These are phyloP conservation scores for Geranium incanum DNA, from an alignment of 441 rosid genomes.

Conservation along the genomic window DNA sequence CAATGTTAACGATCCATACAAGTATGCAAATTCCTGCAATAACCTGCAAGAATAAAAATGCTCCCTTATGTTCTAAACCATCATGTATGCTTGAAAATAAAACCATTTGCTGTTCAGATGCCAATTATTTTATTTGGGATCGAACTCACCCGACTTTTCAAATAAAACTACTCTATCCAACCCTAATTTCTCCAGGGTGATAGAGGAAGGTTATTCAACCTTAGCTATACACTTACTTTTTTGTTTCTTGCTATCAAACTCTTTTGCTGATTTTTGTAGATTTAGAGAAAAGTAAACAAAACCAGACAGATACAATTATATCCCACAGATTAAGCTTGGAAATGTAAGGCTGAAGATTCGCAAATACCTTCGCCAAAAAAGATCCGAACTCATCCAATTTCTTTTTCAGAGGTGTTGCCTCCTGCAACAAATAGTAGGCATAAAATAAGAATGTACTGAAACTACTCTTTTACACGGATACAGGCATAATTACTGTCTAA, in stretches of 20 bases:
- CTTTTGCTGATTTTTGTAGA: background rate
- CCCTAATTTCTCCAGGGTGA: constrained; percentile 2
- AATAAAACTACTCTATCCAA: constrained; percentile 3
- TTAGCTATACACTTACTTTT: background rate
- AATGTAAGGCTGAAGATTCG: constrained; percentile 7
- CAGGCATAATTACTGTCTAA: constrained; percentile 8
- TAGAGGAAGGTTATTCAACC: constrained; percentile 1
- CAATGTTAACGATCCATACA: constrained; percentile 97
- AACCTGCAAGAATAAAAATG: constrained; percentile 45
- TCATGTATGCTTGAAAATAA: background rate
- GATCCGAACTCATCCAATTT: constrained; percentile 97
- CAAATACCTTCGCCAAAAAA: constrained; percentile 88
- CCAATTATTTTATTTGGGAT: background rate
- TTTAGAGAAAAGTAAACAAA: background rate
- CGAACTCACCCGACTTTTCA: background rate
- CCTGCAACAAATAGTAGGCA: constrained; percentile 45
- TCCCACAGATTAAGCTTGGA: background rate
- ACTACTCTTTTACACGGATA: constrained; percentile 8
- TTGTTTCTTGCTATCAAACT: background rate
- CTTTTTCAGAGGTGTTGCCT: constrained; percentile 89
- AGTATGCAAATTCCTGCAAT: constrained; percentile 94
- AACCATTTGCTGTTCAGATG: constrained; percentile 1
- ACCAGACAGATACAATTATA: background rate
- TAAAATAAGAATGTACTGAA: constrained; percentile 9
- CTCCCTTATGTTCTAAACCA: constrained; percentile 10